Base-by-base conservation (phyloP, 495 filamentous ascomycete species). In the Lophium mytilinum region DNA sequence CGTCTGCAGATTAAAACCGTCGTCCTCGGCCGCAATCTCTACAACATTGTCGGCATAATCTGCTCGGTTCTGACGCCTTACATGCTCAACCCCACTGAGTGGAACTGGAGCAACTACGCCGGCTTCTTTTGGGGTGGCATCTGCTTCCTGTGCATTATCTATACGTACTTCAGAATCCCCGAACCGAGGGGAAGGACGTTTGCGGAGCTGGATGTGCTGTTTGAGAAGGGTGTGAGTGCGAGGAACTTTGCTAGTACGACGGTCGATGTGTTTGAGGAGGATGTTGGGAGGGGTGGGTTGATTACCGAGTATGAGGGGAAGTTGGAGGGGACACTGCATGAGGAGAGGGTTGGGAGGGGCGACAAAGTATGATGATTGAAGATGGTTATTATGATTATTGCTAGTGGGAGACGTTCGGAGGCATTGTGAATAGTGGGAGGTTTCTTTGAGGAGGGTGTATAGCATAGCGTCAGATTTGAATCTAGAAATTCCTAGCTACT, bases 61-160 rank as follows among this genome's bases (percentile, higher is more conserved):
- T 64, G 57, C 41, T 59, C 41, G 58, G 67, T 78, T 55, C 52
- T 83, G 59, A 74, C 73, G 37, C 71, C 79, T 52, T 76, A 78
- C 60, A 74, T 76, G 73, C 60, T 83, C 36, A 74, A 72, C 42
- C 72, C 76, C 0, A 64, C 65, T 0, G 78, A 71, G 1, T 83
- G 79, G 80, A 71, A 75, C 45, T 82, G 80, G 79, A 74, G 73
- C 7, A 68, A 68, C 47, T 69, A 65, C 68, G 53, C 76, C 0
- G 79, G 73, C 2, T 83, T 82, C 69, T 80, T 83, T 64, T 83
- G 78, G 75, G 80, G 75, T 37, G 79, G 73, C 0, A 68, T 70
- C 40, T 79, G 76, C 55, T 64, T 70, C 52, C 57, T 78, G 41
- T 78, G 75, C 43, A 63, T 72, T 36, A 60, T 69, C 15, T 72